Base-by-base conservation (phyloP, 371 early-diverging fungal genomes). In the Choanephora cucurbitarum region DNA sequence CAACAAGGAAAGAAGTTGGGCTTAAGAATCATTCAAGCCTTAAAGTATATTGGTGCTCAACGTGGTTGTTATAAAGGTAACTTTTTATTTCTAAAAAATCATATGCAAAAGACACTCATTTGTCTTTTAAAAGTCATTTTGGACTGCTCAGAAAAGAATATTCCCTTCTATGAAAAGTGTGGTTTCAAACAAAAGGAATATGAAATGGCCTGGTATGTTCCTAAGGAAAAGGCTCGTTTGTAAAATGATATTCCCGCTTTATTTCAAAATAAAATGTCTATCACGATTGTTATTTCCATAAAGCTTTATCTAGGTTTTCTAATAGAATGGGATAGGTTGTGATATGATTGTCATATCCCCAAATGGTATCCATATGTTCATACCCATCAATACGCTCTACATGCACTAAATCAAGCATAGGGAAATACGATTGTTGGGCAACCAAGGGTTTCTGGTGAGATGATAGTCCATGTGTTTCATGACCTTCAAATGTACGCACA, bases 1-100 rank as follows among this genome's bases (percentile, higher is more conserved):
- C 91, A 94, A 71, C 96, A 96, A 58, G 98, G 99, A 44, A 85
- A 91, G 73, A 94, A 96, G 63, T 79, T 91, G 75, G 88, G 88
- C 41, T 65, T 88, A 50, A 62, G 83, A 37, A 78, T 88, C 49
- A 90, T 93, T 54, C 81, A 91, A 61, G 86, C 87, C 57, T 81
- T 91, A 11, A 86, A 84, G 59, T 77, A 81, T 51, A 79, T 91
- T 49, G 89, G 86, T 18, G 72, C 70, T 7, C 62, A 73, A 22
- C 65, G 79, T 14, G 87, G 87, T 21, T 90, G 90, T 65, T 95
- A 93, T 75, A 79, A 79, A 60, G 75, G 72, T 72, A 64, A n/a
- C n/a, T n/a, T n/a, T n/a, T n/a, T n/a, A n/a, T n/a, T n/a, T n/a
- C n/a, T n/a, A n/a, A n/a, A n/a, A n/a, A n/a, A n/a, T n/a, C n/a